Percentiles rank a stretch among this genome's conserved stretches.
These are phyloP conservation scores for Metschnikowia anglica DNA, from an alignment of 805 yeast species.

Conservation along the genomic window DNA sequence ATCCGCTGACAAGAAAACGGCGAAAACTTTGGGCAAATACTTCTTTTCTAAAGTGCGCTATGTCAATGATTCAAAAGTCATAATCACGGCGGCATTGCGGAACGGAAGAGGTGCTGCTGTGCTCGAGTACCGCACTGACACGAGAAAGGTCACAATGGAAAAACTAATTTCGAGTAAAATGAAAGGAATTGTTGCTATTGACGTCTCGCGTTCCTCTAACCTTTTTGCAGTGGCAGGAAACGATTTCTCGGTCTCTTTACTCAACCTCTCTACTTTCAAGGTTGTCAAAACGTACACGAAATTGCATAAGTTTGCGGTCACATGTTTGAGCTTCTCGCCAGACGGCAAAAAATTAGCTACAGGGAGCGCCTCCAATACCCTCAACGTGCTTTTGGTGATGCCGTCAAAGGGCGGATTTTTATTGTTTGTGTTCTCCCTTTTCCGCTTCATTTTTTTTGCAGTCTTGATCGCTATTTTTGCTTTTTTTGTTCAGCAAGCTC, in stretches of 20 bases:
- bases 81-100: constrained; percentile 34
- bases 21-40: constrained; percentile 25
- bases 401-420: constrained; percentile 19
- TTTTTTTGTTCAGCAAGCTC: constrained; percentile 33
- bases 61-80: constrained; percentile 32
- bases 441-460: constrained; percentile 34
- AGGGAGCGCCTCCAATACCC: constrained; percentile 73
- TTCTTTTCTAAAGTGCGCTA: constrained; percentile 46
- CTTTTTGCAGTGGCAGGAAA: constrained; percentile 59
- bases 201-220: constrained; percentile 42
- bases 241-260: constrained; percentile 64
- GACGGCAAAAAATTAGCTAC: constrained; percentile 66
- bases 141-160: constrained; percentile 43
- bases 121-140: constrained; percentile 43
- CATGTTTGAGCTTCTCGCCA: constrained; percentile 67
- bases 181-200: constrained; percentile 54
- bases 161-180: constrained; percentile 46
- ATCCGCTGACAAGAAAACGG: constrained; percentile 20
- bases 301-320: constrained; percentile 77
- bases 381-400: constrained; percentile 46
- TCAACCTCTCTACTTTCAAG: constrained; percentile 52
- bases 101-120: constrained; percentile 40
- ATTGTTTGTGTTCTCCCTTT: constrained; percentile 35
- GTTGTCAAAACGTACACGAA: constrained; percentile 51
- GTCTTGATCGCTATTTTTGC: constrained; percentile 34